Evolutionary conservation across 352 stramenopile genomes (phyloP).

Genomic region (Phytophthora cactorum): DNA sequence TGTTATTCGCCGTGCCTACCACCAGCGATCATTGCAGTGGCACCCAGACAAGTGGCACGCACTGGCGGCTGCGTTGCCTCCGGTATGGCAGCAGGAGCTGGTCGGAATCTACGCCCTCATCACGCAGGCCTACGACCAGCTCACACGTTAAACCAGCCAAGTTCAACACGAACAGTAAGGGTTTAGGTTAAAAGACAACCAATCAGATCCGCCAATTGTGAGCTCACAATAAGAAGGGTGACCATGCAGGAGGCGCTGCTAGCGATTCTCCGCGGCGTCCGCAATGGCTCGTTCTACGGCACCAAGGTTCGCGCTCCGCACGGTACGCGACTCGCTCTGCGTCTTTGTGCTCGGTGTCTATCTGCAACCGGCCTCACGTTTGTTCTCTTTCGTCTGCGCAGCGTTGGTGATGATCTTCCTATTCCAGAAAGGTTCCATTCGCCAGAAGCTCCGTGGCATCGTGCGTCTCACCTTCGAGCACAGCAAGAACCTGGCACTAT

Average conservation of each 20-base stretch:
- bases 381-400: slow-evolving; percentile 27
- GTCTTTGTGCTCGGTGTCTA: neutral
- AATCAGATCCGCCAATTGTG: slow-evolving; percentile 20
- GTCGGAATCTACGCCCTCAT: slow-evolving; percentile 49
- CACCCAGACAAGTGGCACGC: slow-evolving; percentile 74
- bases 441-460: slow-evolving; percentile 75
- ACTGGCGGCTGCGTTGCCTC: slow-evolving; percentile 19
- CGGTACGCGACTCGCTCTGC: slow-evolving; percentile 43
- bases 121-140: slow-evolving; percentile 54
- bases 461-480: slow-evolving; percentile 88
- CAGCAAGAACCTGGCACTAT: slow-evolving; percentile 87
- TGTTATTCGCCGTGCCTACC: slow-evolving; percentile 63
- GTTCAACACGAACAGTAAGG: slow-evolving; percentile 31
- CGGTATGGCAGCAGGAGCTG: slow-evolving; percentile 38
- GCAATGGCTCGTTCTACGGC: slow-evolving; percentile 90
- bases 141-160: slow-evolving; percentile 32
- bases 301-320: slow-evolving; percentile 90
- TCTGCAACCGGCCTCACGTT: slow-evolving; percentile 1
- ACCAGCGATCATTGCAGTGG: slow-evolving; percentile 68
- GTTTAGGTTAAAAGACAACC: slow-evolving; percentile 16
- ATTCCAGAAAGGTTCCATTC: slow-evolving; percentile 83
- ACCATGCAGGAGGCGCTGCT: slow-evolving; percentile 61
- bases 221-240: slow-evolving; percentile 8
- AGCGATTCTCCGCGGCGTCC: slow-evolving; percentile 79
- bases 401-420: slow-evolving; percentile 92